Base-by-base conservation (phyloP, 257 asterid genomes). In the Lycium ferocissimum region DNA sequence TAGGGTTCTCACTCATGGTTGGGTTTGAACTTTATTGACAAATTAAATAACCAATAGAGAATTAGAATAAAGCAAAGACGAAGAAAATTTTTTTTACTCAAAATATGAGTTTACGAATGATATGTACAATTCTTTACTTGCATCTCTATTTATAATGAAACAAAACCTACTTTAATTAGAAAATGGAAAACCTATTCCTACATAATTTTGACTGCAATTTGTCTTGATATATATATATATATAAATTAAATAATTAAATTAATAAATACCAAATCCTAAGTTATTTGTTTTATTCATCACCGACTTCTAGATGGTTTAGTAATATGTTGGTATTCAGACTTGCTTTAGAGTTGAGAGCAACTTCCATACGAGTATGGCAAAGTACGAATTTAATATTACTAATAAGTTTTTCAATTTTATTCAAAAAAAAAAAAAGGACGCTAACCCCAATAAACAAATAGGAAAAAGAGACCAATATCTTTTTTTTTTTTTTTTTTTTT, bases 1-100 rank as follows among this genome's bases (percentile, higher is more conserved):
- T 91, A 11, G 94, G 33, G 33, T 26, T 26, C 33, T 26, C 33
- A 26, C 33, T 91, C 97, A 94, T 93, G 85, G 84, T 59, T 33
- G 20, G n/a, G 49, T 22, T 17, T 9, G 4, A 26, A 10, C 33
- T 26, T 26, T 26, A 26, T 26, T 26, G 33, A 26, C 33, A 26
- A 26, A 26, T 26, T 26, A 26, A 26, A 26, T 26, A 26, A 26
- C 33, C 33, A 26, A 26, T 26, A 26, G 33, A 26, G 33, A 26
- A 12, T 72, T 10, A 38, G n/a, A 20, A 71, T 4, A 40, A 70
- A 72, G 6, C 0, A n/a, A 5, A 6, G 1, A 43, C 45, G 1
- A 4, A n/a, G 4, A 18, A 18, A 18, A 73, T 33, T 1, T 35
- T 33, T 33, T 67, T 13, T 67, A 33, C n/a, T 33, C n/a, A 6